phyloP scores from a whole-genome alignment of 148 eudicot species.

The Nyssa sinensis region DNA sequence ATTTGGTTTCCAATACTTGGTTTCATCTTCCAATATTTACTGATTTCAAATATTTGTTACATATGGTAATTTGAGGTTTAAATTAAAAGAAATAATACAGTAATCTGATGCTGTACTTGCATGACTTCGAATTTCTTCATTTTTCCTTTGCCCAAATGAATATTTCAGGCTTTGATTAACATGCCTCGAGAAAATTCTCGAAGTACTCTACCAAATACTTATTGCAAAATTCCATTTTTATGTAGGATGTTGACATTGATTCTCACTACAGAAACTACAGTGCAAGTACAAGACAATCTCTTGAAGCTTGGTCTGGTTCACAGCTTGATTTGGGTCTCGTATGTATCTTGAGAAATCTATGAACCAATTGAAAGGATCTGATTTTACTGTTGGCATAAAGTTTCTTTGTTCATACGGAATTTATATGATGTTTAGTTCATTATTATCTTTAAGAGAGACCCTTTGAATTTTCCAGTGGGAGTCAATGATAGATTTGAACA shows the following conservation, averaged over 20 bases:
- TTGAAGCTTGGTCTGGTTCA: conserved; percentile 88
- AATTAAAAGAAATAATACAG: too few species aligned
- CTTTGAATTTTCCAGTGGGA: too few species aligned
- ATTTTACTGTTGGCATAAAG: conserved; percentile 2
- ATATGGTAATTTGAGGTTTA: too few species aligned
- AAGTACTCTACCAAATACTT: conserved; percentile 1
- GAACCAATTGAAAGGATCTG: conserved; percentile 1
- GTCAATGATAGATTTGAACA: too few species aligned
- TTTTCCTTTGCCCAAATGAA: conserved; percentile 3
- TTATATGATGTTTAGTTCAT: too few species aligned
- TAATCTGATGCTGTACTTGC: neutral
- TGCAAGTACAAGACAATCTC: conserved; percentile 64
- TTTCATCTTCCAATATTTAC: neutral
- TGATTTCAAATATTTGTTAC: neutral
- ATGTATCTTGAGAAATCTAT: conserved; percentile 39
- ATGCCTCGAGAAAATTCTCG: neutral
- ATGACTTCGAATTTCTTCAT: neutral
- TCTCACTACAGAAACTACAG: conserved; percentile 71
- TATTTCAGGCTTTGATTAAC: neutral
- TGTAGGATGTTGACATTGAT: conserved; percentile 72
- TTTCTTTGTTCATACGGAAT: too few species aligned
- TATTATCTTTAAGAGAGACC: too few species aligned
- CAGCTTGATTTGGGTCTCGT: conserved; percentile 89
- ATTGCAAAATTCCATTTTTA: neutral
- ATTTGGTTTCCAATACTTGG: neutral